Conservation (phyloP, 805 yeast species). For the Monosporozyma solicola region DNA sequence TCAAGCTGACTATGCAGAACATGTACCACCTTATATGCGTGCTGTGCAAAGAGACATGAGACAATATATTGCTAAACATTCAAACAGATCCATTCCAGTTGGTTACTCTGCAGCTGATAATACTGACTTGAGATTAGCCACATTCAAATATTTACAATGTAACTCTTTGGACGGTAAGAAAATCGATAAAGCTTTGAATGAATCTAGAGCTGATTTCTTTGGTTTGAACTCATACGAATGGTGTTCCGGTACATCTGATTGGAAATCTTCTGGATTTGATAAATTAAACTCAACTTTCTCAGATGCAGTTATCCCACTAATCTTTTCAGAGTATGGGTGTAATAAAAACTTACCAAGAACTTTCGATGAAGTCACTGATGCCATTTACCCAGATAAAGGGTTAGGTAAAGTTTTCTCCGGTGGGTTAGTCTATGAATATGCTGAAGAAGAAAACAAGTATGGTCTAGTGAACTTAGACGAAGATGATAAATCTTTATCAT, state of each 20-base stretch:
- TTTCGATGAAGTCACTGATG: constrained; percentile 68
- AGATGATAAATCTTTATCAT: constrained; percentile 34
- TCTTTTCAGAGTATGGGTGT: constrained; percentile 80
- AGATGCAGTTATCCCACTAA: constrained; percentile 55
- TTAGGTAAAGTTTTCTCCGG: constrained; percentile 67
- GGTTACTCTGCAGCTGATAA: constrained; percentile 95
- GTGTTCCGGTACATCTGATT: constrained; percentile 62
- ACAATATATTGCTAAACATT: constrained; percentile 58
- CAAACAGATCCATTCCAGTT: constrained; percentile 78
- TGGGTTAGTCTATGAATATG: constrained; percentile 88
- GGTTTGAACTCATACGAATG: constrained; percentile 84
- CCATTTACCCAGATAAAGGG: constrained; percentile 47
- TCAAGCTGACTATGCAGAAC: constrained; percentile 45
- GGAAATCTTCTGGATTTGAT: constrained; percentile 63
- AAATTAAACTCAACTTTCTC: constrained; percentile 46
- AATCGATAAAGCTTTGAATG: constrained; percentile 39
- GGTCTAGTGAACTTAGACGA: constrained; percentile 57
- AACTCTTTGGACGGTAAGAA: constrained; percentile 44
- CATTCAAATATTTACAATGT: constrained; percentile 78
- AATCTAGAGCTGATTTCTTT: constrained; percentile 72
- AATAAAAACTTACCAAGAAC: constrained; percentile 69
- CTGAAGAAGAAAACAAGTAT: constrained; percentile 65
- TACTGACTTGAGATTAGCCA: constrained; percentile 54
- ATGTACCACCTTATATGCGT: constrained; percentile 71
- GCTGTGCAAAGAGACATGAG: constrained; percentile 92